Conservation (phyloP, 2,329 filamentous ascomycete species). For the Mycosphaerella arachidis region DNA sequence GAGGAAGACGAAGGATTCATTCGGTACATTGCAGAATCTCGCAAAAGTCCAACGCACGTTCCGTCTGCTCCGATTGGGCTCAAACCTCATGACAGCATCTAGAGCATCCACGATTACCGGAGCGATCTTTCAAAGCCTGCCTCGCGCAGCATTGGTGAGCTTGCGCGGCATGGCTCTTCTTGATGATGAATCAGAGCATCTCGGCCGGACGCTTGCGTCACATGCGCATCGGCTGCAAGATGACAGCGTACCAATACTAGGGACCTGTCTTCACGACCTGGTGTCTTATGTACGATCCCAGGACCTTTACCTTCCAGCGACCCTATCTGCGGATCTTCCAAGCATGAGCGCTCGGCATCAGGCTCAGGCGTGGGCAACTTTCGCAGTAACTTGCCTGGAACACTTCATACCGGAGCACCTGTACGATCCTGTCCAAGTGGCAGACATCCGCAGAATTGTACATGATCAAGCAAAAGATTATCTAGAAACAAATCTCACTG, state of each 20-base stretch:
- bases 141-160: conserved; percentile 30
- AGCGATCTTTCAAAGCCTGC: conserved; percentile 4
- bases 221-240: conserved; percentile 33
- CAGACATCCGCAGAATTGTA: conserved; percentile 59
- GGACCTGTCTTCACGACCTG: conserved; percentile 26
- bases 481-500: conserved; percentile 55
- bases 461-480: conserved; percentile 54
- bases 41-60: not conserved
- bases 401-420: conserved; percentile 82
- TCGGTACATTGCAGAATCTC: not conserved
- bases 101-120: not conserved
- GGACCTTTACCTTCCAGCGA: not conserved
- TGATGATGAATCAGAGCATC: conserved; percentile 36
- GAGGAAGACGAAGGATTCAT: conserved; percentile 4
- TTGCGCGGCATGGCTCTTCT: conserved; percentile 40
- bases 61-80: not conserved
- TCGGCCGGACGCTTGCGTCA: conserved; percentile 35
- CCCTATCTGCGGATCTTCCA: not conserved
- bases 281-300: not conserved
- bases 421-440: conserved; percentile 69
- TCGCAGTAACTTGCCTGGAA: conserved; percentile 68
- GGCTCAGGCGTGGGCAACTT: conserved; percentile 64
- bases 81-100: not conserved
- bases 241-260: conserved; percentile 30
- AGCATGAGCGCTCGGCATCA: not conserved